A percentile compares a stretch with the other conserved stretches of the same genome.
These are phyloP conservation scores for Geotrichum restrictum DNA, from an alignment of 1,139 yeast species.

Conservation along the genomic window DNA sequence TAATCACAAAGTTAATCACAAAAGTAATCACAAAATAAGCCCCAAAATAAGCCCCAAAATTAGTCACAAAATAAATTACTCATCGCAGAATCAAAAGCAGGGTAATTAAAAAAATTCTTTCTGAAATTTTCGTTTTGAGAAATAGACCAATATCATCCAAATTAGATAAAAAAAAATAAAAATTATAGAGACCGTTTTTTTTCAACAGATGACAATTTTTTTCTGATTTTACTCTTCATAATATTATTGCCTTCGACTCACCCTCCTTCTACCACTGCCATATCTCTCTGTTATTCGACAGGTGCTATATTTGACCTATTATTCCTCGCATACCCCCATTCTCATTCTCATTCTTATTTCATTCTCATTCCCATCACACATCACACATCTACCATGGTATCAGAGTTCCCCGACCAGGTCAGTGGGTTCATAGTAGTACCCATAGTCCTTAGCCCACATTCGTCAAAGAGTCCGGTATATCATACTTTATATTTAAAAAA, in stretches of 20 bases:
- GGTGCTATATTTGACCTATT: too few species aligned
- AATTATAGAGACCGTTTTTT: background rate
- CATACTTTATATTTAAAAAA: slow-evolving; percentile 34
- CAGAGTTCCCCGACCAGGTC: slow-evolving; percentile 36
- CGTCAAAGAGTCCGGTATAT: slow-evolving; percentile 25
- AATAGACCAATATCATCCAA: too few species aligned
- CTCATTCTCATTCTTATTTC: background rate
- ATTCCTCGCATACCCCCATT: too few species aligned
- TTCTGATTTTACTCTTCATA: background rate
- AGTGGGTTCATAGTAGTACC: slow-evolving; percentile 57
- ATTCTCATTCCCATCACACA: background rate
- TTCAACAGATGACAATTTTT: background rate
- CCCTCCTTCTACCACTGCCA: background rate
- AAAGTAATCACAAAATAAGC: too few species aligned
- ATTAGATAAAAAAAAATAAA: too few species aligned
- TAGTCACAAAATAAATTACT: too few species aligned
- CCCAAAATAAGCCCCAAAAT: too few species aligned
- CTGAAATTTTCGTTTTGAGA: too few species aligned
- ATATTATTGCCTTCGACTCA: background rate
- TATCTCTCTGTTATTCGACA: background rate
- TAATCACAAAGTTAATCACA: too few species aligned
- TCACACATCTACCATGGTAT: background rate
- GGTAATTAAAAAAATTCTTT: too few species aligned
- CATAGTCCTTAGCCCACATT: slow-evolving; percentile 40
- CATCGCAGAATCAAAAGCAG: too few species aligned